Evolutionary conservation across 805 yeast genomes (phyloP).

Genomic region (Candida dendrica): DNA sequence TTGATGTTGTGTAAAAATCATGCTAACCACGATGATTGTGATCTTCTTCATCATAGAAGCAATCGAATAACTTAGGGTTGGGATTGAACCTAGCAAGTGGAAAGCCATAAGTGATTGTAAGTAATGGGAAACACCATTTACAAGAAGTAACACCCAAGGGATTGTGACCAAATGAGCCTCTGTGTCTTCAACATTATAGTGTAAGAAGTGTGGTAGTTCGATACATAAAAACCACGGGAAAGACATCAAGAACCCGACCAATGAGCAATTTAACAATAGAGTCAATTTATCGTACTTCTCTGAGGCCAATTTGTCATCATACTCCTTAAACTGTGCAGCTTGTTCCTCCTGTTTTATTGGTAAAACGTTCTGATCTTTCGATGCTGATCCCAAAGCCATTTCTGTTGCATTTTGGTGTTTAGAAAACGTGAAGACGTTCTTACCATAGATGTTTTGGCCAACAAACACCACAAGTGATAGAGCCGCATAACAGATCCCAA

Average conservation of each 20-base stretch:
- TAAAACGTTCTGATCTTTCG: slow-evolving; percentile 1
- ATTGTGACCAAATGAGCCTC: slow-evolving; percentile 21
- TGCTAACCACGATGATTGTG: slow-evolving; percentile 74
- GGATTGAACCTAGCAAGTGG: slow-evolving; percentile 70
- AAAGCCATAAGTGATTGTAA: slow-evolving; percentile 75
- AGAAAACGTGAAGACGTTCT: slow-evolving; percentile 58
- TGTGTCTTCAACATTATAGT: slow-evolving; percentile 11
- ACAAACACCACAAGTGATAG: slow-evolving; percentile 71
- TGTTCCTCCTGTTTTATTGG: slow-evolving; percentile 7
- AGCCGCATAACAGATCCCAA: slow-evolving; percentile 65
- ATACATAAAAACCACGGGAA: slow-evolving; percentile 64
- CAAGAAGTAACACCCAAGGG: slow-evolving; percentile 44
- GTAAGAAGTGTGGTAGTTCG: slow-evolving; percentile 40
- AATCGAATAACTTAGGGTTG: slow-evolving; percentile 80
- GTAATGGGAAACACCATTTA: slow-evolving; percentile 74
- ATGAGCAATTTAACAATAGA: slow-evolving; percentile 71
- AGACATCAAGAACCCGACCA: slow-evolving; percentile 63
- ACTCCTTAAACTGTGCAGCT: slow-evolving; percentile 3
- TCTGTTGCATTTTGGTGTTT: neutral
- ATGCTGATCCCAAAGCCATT: slow-evolving; percentile 4
- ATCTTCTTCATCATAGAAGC: slow-evolving; percentile 86
- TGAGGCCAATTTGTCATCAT: slow-evolving; percentile 6
- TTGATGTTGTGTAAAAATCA: slow-evolving; percentile 50
- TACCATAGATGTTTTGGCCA: slow-evolving; percentile 80
- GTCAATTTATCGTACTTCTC: slow-evolving; percentile 75